These are phyloP conservation scores for Phytopythium delawarense DNA, from an alignment of 352 stramenopile genomes.

Conservation along the genomic window DNA sequence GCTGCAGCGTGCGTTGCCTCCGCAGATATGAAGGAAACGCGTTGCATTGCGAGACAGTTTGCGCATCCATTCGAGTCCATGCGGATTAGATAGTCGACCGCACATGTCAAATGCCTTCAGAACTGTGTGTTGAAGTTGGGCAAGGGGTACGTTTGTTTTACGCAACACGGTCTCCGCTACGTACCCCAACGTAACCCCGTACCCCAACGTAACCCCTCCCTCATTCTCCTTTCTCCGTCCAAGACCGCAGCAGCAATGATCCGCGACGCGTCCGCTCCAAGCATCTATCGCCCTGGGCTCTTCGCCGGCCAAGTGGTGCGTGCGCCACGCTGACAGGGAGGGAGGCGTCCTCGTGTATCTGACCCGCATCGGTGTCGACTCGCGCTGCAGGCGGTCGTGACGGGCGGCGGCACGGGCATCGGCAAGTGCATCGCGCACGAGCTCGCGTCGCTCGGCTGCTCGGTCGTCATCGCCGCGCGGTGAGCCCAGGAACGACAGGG, in stretches of 20 bases:
- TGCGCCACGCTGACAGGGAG: neutral
- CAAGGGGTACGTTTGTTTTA: neutral
- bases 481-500: constrained; percentile 3
- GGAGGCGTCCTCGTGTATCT: neutral
- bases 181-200: neutral
- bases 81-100: neutral
- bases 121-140: constrained; percentile 2
- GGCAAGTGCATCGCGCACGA: constrained; percentile 71
- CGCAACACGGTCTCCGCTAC: neutral
- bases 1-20: neutral
- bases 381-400: constrained; percentile 49
- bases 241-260: constrained; percentile 11
- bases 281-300: constrained; percentile 50
- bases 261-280: constrained; percentile 26
- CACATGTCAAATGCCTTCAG: neutral
- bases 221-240: neutral
- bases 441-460: constrained; percentile 58
- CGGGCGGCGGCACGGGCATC: constrained; percentile 75
- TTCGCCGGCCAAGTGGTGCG: constrained; percentile 61
- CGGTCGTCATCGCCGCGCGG: constrained; percentile 64
- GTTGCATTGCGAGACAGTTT: neutral
- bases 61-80: neutral
- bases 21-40: constrained; percentile 1
- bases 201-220: too few species aligned
- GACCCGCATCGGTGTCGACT: neutral